Base-by-base conservation (phyloP, 108 stramenopile genomes). In the Nitzschia putrida region DNA sequence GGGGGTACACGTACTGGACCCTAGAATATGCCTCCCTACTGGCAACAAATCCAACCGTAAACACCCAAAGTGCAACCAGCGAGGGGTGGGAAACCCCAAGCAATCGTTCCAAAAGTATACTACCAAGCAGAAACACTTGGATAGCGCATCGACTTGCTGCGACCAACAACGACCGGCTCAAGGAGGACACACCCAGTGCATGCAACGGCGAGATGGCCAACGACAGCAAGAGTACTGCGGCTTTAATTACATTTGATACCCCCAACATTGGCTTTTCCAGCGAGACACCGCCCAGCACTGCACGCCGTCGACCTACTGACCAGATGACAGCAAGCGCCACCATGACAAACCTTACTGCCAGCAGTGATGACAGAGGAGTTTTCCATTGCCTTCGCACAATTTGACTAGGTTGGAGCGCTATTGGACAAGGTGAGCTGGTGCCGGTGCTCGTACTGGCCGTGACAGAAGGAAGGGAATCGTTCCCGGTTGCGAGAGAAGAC, bases 111-210 rank as follows among this genome's bases (percentile, higher is more conserved):
- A 78, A 53, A 10, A 78, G 21, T 14, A 78, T 22, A 29, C 64
- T 53, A 13, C 77, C 71, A 18, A 70, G 42, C 0, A 78, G 25
- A 13, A 45, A 72, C 0, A 78, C 60, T 43, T 78, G 77, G 3
- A 78, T 12, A 0, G 77, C 66, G 43, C 77, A 78, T 20, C 77
- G 77, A 43, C 50, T 44, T 44, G 68, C 70, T 41, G 70, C 53
- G 3, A 58, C 14, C 11, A 55, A 21, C 38, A 78, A 57, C 13
- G 13, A 13, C 41, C 20, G 53, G 3, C 71, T 57, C 29, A 78
- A 42, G 8, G 45, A 23, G 0, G 52, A 12, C 0, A 66, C 16
- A 12, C 71, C 71, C 20, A 39, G 61, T 1, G 21, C n/a, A 9
- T n/a, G 56, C 0, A 57, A 38, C 2, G 72, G 72, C 12, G 65